Base-by-base conservation (phyloP, 306 rosid species). In the Begonia loranthoides region DNA sequence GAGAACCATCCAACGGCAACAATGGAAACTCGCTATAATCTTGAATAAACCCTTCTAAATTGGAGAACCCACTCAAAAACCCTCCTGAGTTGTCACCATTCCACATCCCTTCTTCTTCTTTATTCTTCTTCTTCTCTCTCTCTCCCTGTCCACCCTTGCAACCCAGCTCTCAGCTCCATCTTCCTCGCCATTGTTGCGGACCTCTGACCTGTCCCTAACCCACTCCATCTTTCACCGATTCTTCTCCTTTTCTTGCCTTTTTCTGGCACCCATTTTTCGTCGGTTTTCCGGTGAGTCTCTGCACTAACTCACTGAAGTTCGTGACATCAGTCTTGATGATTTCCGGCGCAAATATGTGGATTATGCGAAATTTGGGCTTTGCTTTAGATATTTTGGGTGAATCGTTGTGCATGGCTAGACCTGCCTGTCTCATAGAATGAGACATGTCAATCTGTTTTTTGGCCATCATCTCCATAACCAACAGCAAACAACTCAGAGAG, bases 281-380 rank as follows among this genome's bases (percentile, higher is more conserved):
- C 9, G 94, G 94, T 45, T 85, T 90, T 43, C 97, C 95, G 4
- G 95, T 90, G 62, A 82, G 74, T 41, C 76, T 70, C 63, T 90
- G 95, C 34, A 90, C 97, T 2, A 90, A 63, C 17, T 85, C 94
- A 17, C 92, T 58, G 69, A 90, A 90, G 56, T 90, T 90, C 1
- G 78, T 81, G 2, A 46, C 94, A 61, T 90, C 94, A 5, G 92
- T 90, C 61, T 78, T 78, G 79, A 90, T 90, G 64, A 90, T 78
- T 64, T 85, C 83, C 0, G 95, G 95, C 4, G 94, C 94, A 41
- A 82, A 80, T 65, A 90, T 76, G 76, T 90, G 97, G 56, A 82
- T 85, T 54, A 90, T 90, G 17, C 97, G 78, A 24, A 90, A 80
- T 67, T 82, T 82, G 13, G 94, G 92, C 63, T 70, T 85, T 12